phyloP scores from a whole-genome alignment of 2,329 filamentous ascomycete genomes.

The Atkinsonella hypoxylon region DNA sequence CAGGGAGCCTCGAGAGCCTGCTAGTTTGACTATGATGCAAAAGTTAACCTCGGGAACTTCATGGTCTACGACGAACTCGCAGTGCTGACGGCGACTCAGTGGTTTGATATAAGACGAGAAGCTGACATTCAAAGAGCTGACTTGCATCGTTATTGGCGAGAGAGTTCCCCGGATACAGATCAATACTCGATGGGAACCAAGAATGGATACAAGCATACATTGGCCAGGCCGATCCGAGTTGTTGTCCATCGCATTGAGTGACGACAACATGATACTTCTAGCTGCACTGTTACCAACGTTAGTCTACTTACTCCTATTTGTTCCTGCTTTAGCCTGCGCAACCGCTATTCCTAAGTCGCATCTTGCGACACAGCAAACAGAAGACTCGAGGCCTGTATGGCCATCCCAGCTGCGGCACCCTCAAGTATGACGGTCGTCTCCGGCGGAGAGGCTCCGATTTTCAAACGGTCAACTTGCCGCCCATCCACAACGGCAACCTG shows the following conservation, averaged over 20 bases:
- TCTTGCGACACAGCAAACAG: not conserved
- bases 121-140: too few relatives aligned
- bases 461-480: not conserved
- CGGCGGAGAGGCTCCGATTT: constrained; percentile 8
- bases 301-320: constrained; percentile 19
- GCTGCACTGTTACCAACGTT: constrained; percentile 15
- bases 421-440: constrained; percentile 10
- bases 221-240: too few relatives aligned
- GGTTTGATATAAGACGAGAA: too few relatives aligned
- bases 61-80: too few relatives aligned
- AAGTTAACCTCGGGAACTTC: too few relatives aligned
- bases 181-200: too few relatives aligned
- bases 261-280: constrained; percentile 12
- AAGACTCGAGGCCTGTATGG: constrained; percentile 3
- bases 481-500: constrained; percentile 6
- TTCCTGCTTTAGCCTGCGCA: constrained; percentile 13
- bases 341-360: constrained; percentile 6
- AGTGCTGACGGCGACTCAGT: too few relatives aligned
- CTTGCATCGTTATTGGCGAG: constrained; percentile 15
- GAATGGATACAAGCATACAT: too few relatives aligned
- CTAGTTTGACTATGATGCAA: too few relatives aligned
- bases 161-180: too few relatives aligned
- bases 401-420: constrained; percentile 5
- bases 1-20: too few relatives aligned
- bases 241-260: too few relatives aligned